These are phyloP conservation scores for Juncus inflexus DNA, from an alignment of 176 grass and related monocot genomes.

Conservation along the genomic window DNA sequence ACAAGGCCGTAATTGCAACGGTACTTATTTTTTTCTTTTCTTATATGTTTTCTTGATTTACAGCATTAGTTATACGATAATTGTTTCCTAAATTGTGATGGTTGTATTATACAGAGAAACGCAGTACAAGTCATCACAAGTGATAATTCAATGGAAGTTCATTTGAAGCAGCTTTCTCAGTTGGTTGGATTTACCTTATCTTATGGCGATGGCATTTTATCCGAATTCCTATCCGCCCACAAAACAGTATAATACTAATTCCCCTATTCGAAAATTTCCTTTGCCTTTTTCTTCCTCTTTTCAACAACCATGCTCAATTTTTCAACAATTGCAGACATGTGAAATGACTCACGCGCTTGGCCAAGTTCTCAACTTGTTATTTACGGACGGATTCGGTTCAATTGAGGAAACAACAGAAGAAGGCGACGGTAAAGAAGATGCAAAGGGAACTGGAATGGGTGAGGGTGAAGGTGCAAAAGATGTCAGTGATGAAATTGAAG, in stretches of 20 bases:
- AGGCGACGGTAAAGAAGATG: conserved; percentile 49
- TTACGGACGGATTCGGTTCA: conserved; percentile 78
- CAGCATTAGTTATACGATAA: conserved; percentile 30
- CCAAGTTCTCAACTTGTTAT: conserved; percentile 64
- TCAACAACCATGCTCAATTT: background rate
- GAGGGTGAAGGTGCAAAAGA: conserved; percentile 76
- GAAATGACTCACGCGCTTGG: conserved; percentile 78
- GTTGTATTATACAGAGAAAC: conserved; percentile 25
- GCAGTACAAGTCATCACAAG: conserved; percentile 18
- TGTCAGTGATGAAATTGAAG: conserved; percentile 76
- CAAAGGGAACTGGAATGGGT: conserved; percentile 89
- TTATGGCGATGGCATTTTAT: conserved; percentile 72
- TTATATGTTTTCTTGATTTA: conserved; percentile 25
- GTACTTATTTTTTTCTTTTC: conserved; percentile 40
- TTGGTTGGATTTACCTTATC: conserved; percentile 48
- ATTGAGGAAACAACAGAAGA: conserved; percentile 61
- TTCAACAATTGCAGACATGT: conserved; percentile 54
- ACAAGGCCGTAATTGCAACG: conserved; percentile 38
- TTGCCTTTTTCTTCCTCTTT: conserved; percentile 7
- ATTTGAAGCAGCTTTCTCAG: conserved; percentile 56
- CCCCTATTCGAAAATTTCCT: conserved; percentile 1
- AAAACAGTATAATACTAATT: conserved; percentile 38
- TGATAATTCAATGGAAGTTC: conserved; percentile 52
- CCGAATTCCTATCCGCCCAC: conserved; percentile 74
- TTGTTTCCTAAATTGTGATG: conserved; percentile 3